A percentile compares a stretch with the other conserved stretches of the same genome.
phyloP scores from a whole-genome alignment of 345 rosid genomes.

The Euphorbia peplus region DNA sequence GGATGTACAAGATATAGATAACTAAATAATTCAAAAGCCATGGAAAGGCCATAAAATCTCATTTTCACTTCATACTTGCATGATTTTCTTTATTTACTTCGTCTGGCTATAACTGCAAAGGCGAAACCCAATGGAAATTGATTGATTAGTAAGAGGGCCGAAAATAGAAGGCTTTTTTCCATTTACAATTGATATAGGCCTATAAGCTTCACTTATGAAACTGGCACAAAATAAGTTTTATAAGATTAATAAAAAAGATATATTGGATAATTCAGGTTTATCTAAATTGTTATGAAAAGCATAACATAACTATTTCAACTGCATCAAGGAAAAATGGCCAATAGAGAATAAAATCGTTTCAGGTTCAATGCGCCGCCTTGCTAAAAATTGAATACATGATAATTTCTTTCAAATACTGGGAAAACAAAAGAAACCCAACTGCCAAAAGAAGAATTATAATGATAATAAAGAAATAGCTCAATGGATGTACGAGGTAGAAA shows the following conservation, averaged over 20 bases:
- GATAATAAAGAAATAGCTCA: not conserved
- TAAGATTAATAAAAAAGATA: not conserved
- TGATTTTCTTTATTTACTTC: not conserved
- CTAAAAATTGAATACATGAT: conserved; percentile 9
- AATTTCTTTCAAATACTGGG: not conserved
- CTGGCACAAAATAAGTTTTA: not conserved
- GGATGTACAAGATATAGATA: not conserved
- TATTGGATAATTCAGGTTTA: not conserved
- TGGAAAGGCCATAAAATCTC: not conserved
- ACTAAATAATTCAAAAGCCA: conserved; percentile 8
- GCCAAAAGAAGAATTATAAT: not conserved
- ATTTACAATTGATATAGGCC: conserved; percentile 4
- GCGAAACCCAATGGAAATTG: not conserved
- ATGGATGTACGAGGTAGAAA: not conserved
- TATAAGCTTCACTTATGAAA: not conserved
- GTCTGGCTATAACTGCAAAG: not conserved
- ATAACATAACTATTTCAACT: not conserved
- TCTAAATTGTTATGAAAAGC: not conserved
- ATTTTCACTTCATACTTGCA: not conserved
- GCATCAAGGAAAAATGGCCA: not conserved
- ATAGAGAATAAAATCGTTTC: not conserved
- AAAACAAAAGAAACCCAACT: not conserved
- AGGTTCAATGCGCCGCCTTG: conserved; percentile 53
- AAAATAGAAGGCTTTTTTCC: not conserved
- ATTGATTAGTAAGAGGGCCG: not conserved